Evolutionary conservation across 495 filamentous ascomycete species (phyloP).

Genomic region (Pyronema omphalodes): DNA sequence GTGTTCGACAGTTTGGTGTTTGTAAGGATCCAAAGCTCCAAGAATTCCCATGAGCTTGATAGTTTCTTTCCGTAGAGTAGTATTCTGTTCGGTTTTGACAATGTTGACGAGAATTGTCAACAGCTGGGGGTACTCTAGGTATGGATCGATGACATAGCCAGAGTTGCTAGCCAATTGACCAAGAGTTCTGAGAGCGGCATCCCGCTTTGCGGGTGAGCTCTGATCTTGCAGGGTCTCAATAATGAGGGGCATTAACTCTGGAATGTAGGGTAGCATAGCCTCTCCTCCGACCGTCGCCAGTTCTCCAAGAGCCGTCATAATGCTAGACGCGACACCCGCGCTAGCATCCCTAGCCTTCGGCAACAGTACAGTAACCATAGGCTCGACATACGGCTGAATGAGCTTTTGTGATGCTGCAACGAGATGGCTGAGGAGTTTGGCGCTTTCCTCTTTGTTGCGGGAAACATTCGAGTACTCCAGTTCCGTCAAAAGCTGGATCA

Average conservation of each 20-base stretch:
- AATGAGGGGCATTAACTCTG: constrained; percentile 83
- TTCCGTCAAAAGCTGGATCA: constrained; percentile 90
- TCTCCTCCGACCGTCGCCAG: constrained; percentile 81
- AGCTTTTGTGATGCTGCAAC: constrained; percentile 77
- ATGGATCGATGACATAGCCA: constrained; percentile 94
- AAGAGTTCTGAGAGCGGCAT: constrained; percentile 75
- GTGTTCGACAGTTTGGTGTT: constrained; percentile 45
- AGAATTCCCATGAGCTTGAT: constrained; percentile 91
- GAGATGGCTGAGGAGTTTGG: constrained; percentile 77
- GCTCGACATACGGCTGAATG: constrained; percentile 87
- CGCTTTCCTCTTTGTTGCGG: constrained; percentile 86
- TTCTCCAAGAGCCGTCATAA: constrained; percentile 83
- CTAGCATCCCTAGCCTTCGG: constrained; percentile 73
- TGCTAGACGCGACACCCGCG: constrained; percentile 72
- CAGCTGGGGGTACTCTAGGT: constrained; percentile 81
- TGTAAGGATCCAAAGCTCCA: constrained; percentile 91
- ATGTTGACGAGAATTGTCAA: constrained; percentile 83
- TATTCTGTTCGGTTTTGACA: constrained; percentile 71
- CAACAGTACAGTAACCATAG: constrained; percentile 75
- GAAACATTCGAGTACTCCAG: constrained; percentile 88
- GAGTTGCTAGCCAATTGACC: constrained; percentile 86
- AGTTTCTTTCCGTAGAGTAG: constrained; percentile 70
- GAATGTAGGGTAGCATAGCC: constrained; percentile 74
- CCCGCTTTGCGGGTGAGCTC: constrained; percentile 68
- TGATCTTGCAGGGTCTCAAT: constrained; percentile 84